These are phyloP conservation scores for Fraxinus anomala DNA, from an alignment of 257 asterid genomes.

Conservation along the genomic window DNA sequence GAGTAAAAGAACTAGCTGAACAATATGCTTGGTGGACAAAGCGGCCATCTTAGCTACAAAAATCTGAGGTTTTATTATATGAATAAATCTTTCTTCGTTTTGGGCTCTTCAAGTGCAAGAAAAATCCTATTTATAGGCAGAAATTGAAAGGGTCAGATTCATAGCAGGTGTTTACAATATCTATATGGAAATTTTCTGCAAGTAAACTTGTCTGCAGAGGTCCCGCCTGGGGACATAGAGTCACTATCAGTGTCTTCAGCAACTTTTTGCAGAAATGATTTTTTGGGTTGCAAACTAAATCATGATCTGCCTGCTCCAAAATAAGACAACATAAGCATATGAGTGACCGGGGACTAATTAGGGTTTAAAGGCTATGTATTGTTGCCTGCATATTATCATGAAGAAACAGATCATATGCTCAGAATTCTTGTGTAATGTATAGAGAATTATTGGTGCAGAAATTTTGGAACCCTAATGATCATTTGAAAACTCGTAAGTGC, in stretches of 20 bases:
- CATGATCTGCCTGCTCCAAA: background rate
- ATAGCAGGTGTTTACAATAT: background rate
- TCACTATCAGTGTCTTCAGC: background rate
- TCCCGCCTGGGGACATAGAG: conserved; percentile 1
- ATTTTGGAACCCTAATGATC: background rate
- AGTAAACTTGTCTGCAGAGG: background rate
- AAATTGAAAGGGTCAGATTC: conserved; percentile 7
- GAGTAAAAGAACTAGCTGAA: background rate
- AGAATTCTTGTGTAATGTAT: background rate
- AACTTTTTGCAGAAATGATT: background rate
- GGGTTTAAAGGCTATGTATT: background rate
- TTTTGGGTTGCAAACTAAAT: background rate
- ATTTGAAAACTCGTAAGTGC: no score
- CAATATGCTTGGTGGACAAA: background rate
- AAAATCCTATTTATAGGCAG: conserved; percentile 3
- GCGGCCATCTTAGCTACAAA: background rate
- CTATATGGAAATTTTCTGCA: background rate
- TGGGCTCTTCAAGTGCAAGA: background rate
- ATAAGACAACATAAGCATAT: background rate
- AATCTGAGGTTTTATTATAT: background rate
- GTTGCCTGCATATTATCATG: background rate
- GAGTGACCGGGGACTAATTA: background rate
- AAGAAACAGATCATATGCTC: background rate
- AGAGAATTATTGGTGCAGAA: background rate
- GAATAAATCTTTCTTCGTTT: background rate